Conservation (phyloP, 2,329 filamentous ascomycete species). For the Chlorencoelia australis region DNA sequence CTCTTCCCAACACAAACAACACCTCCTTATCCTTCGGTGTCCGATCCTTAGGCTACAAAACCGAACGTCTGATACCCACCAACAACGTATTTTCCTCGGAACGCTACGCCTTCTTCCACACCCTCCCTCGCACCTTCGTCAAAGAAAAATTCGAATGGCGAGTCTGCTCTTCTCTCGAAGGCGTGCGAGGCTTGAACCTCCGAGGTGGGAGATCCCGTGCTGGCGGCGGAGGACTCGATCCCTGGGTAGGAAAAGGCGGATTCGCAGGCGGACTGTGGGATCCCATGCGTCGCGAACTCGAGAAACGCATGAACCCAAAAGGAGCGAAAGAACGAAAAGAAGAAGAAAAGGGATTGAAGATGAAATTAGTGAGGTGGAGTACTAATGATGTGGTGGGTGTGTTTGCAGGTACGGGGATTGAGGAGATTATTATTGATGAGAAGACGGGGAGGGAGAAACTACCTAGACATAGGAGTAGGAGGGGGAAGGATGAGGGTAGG, state of each 20-base stretch:
- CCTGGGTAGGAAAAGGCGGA: background rate
- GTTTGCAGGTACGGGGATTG: conserved; percentile 17
- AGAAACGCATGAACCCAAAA: background rate
- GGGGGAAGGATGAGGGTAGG: conserved; percentile 8
- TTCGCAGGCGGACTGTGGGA: background rate
- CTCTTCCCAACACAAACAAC: conserved; percentile 1
- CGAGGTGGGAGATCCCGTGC: too few species aligned
- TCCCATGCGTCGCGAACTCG: too few species aligned
- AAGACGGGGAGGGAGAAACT: conserved; percentile 8
- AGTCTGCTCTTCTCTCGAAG: conserved; percentile 2
- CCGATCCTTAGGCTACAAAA: conserved; percentile 9
- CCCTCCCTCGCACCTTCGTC: conserved; percentile 10
- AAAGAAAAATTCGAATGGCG: conserved; percentile 22
- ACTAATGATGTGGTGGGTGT: conserved; percentile 21
- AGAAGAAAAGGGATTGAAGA: conserved; percentile 13
- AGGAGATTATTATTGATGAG: conserved; percentile 7
- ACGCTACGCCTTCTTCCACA: conserved; percentile 19
- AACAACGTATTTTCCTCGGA: conserved; percentile 17
- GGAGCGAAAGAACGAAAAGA: conserved; percentile 2
- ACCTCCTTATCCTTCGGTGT: conserved; percentile 7
- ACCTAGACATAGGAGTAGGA: conserved; percentile 18
- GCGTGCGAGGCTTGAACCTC: background rate
- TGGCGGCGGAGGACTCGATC: too few species aligned
- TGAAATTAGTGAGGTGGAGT: conserved; percentile 18
- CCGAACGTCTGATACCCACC: conserved; percentile 13